Conservation (phyloP, 2,329 filamentous ascomycete species). For the Exophiala oligosperma region DNA sequence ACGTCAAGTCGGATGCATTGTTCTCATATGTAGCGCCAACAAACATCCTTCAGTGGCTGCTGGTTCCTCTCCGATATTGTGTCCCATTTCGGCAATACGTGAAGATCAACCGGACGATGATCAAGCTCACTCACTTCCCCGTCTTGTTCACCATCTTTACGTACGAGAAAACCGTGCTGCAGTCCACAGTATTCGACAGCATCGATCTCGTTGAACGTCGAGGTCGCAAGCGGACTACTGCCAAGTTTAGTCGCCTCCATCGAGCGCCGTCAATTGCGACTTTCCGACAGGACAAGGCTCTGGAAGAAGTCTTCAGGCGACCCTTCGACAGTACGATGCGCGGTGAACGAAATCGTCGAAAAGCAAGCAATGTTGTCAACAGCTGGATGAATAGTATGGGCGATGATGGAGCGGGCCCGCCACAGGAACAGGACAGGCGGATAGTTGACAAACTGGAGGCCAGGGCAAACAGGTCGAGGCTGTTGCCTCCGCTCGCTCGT, state of each 20-base stretch:
- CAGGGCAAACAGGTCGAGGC: slow-evolving; percentile 47
- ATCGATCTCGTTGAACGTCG: slow-evolving; percentile 80
- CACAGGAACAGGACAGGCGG: slow-evolving; percentile 61
- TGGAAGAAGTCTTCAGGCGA: slow-evolving; percentile 86
- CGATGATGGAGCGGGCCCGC: slow-evolving; percentile 54
- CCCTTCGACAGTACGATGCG: slow-evolving; percentile 66
- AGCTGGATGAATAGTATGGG: slow-evolving; percentile 82
- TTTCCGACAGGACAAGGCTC: slow-evolving; percentile 82
- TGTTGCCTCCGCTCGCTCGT: slow-evolving; percentile 43
- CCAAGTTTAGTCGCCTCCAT: slow-evolving; percentile 63
- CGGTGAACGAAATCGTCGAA: slow-evolving; percentile 63
- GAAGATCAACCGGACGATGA: slow-evolving; percentile 81
- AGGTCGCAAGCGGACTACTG: slow-evolving; percentile 53
- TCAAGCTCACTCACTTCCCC: slow-evolving; percentile 88
- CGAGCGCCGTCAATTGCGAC: slow-evolving; percentile 86
- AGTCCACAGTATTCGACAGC: slow-evolving; percentile 74
- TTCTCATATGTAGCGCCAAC: slow-evolving; percentile 92
- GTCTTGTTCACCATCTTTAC: slow-evolving; percentile 82
- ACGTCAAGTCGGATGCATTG: slow-evolving; percentile 96
- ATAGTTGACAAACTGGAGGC: slow-evolving; percentile 60
- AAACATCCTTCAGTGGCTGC: slow-evolving; percentile 86
- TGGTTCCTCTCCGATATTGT: slow-evolving; percentile 78
- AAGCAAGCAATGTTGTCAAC: slow-evolving; percentile 78
- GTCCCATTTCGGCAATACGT: slow-evolving; percentile 82
- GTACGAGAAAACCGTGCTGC: slow-evolving; percentile 80